Conservation (phyloP, 1,139 yeast genomes). For the Taphrina confusa region DNA sequence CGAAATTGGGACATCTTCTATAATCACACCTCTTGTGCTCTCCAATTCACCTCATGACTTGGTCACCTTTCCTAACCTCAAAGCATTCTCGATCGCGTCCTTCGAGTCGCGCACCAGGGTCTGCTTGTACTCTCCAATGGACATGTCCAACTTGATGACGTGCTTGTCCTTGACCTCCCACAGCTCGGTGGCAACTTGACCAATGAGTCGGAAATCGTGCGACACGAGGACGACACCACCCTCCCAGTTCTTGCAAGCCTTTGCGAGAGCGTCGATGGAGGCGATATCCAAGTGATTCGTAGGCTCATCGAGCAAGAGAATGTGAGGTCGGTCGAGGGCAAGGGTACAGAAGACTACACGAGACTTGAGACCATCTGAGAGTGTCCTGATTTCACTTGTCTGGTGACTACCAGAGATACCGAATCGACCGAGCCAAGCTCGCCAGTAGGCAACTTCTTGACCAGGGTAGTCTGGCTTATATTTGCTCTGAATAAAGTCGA, state of each 20-base stretch:
- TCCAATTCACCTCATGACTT: not conserved
- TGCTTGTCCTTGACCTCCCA: conserved; percentile 40
- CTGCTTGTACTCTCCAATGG: conserved; percentile 37
- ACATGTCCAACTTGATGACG: conserved; percentile 35
- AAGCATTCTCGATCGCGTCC: conserved; percentile 35
- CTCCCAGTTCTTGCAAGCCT: conserved; percentile 86
- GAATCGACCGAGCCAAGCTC: conserved; percentile 95
- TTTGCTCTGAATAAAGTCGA: conserved; percentile 88
- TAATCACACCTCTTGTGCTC: not conserved
- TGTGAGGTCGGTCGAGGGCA: conserved; percentile 93
- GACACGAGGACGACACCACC: conserved; percentile 99
- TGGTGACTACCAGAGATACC: conserved; percentile 99
- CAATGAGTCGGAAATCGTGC: conserved; percentile 97
- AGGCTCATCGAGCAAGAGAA: conserved; percentile 96
- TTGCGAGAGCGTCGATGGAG: conserved; percentile 95
- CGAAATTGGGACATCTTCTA: not conserved
- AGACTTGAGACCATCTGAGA: conserved; percentile 98
- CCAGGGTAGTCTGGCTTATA: conserved; percentile 61
- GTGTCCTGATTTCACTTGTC: conserved; percentile 96
- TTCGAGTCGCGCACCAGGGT: conserved; percentile 30
- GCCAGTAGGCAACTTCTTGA: conserved; percentile 97
- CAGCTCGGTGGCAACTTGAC: conserved; percentile 90
- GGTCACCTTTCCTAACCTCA: conserved; percentile 30
- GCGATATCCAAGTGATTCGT: conserved; percentile 98
- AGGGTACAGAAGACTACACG: conserved; percentile 96